Conservation (phyloP, 148 eudicot species). For the Camellia sinensis region DNA sequence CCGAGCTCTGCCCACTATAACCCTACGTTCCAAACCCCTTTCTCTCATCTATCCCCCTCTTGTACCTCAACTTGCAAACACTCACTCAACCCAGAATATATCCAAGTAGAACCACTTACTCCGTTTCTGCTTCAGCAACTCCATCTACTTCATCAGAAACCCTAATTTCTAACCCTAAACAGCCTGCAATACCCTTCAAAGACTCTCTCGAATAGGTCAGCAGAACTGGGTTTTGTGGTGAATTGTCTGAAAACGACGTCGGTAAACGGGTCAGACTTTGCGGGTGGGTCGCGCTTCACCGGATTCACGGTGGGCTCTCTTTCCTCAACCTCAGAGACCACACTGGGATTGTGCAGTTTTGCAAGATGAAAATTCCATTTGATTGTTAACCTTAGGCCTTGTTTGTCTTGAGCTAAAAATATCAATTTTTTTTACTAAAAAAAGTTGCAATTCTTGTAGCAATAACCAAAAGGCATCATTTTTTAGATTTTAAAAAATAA, state of each 20-base stretch:
- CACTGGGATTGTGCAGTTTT: conserved; percentile 82
- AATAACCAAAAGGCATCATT: background rate
- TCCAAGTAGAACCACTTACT: background rate
- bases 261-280: conserved; percentile 79
- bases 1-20: conserved; percentile 43
- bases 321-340: conserved; percentile 81
- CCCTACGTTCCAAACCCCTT: conserved; percentile 41
- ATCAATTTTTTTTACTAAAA: no score
- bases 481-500: background rate
- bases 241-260: conserved; percentile 61
- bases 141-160: conserved; percentile 22
- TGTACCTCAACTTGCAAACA: conserved; percentile 30
- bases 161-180: conserved; percentile 21
- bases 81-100: conserved; percentile 5
- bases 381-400: background rate
- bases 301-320: conserved; percentile 79
- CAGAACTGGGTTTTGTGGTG: conserved; percentile 64
- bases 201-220: conserved; percentile 66
- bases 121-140: conserved; percentile 21
- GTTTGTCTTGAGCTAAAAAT: no score
- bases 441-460: no score
- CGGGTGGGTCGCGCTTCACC: conserved; percentile 93
- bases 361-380: background rate
- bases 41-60: conserved; percentile 22
- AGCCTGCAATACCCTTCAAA: conserved; percentile 15